Evolutionary conservation across 257 asterid genomes (phyloP), one percentile per base, ranked within the genome.

Genomic region (Asclepias syriaca): DNA sequence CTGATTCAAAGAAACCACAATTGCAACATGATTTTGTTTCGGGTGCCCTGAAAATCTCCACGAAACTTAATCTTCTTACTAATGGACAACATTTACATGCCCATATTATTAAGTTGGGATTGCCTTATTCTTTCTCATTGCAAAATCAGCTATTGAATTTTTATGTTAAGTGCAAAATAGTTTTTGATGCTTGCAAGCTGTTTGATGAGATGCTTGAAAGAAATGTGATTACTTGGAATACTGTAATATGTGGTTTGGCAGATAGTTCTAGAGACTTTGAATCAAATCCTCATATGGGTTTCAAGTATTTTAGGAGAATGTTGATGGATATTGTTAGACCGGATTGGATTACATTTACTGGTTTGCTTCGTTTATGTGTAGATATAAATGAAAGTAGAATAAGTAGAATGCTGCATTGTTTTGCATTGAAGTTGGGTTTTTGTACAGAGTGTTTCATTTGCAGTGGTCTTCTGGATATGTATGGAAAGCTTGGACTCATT

Each of bases 401-500:
- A 68, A 75, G 59, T 34, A 70, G 27, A 66, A 74, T 49, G 77
- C 61, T 79, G 72, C 81, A 78, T 78, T 76, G 77, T 73, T 64
- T 71, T 19, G 39, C 61, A 0, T 39, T 79, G 61, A 78, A 82
- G 83, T 12, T 78, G 76, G 81, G 74, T 7, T 45, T 69, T 49
- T 72, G 46, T 27, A 48, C 69, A 27, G 76, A 74, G 53, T 67
- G 72, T 63, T 79, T 73, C 63, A 50, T 78, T 32, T 65, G 81
- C 46, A 59, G 68, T 14, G 76, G 75, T 55, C 81, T 81, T 65
- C 75, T 78, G 43, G 83, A 76, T 73, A 34, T 73, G 59, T 82
- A 82, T 67, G 81, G 81, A 14, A 78, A 82, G 55, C 60, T 78
- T 64, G 75, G 81, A 53, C 59, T 75, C 43, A 72, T 82, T 45